These are phyloP conservation scores for Pythium apleroticum DNA, from an alignment of 352 stramenopile genomes.

Conservation along the genomic window DNA sequence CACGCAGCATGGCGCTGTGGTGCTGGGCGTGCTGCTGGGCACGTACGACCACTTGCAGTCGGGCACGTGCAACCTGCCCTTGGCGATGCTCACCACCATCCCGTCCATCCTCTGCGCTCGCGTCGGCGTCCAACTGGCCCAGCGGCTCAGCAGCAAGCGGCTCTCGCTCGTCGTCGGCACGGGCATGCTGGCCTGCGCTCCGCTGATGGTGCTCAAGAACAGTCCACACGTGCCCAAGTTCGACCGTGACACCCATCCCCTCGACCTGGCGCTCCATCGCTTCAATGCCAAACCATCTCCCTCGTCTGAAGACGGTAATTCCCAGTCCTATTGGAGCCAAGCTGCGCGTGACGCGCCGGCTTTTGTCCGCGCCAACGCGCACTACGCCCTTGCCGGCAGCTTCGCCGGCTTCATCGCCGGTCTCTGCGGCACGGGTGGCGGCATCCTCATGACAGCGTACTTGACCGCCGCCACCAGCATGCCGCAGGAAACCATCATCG, in stretches of 20 bases:
- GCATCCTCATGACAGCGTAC: constrained; percentile 85
- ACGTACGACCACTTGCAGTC: constrained; percentile 64
- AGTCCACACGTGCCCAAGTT: constrained; percentile 65
- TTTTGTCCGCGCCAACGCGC: constrained; percentile 44
- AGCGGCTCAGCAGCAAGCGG: constrained; percentile 67
- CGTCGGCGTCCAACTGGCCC: constrained; percentile 64
- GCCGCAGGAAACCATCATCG: constrained; percentile 76
- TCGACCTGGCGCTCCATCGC: constrained; percentile 77
- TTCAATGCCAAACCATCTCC: background rate
- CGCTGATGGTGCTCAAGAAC: constrained; percentile 80
- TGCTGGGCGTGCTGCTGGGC: constrained; percentile 56
- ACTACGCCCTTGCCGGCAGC: constrained; percentile 70
- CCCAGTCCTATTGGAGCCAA: constrained; percentile 15
- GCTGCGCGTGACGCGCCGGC: background rate
- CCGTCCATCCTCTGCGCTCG: constrained; percentile 72
- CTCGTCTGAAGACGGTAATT: background rate
- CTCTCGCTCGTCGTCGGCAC: constrained; percentile 67
- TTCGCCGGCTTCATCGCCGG: constrained; percentile 80
- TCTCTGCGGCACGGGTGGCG: constrained; percentile 74
- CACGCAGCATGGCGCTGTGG: constrained; percentile 72
- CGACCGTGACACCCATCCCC: constrained; percentile 40
- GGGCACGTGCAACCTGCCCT: constrained; percentile 69
- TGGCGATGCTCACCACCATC: constrained; percentile 62
- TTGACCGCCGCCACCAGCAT: constrained; percentile 79
- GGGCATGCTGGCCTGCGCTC: constrained; percentile 70